Conservation (phyloP, 805 yeast genomes). For the Metschnikowia proteae region DNA sequence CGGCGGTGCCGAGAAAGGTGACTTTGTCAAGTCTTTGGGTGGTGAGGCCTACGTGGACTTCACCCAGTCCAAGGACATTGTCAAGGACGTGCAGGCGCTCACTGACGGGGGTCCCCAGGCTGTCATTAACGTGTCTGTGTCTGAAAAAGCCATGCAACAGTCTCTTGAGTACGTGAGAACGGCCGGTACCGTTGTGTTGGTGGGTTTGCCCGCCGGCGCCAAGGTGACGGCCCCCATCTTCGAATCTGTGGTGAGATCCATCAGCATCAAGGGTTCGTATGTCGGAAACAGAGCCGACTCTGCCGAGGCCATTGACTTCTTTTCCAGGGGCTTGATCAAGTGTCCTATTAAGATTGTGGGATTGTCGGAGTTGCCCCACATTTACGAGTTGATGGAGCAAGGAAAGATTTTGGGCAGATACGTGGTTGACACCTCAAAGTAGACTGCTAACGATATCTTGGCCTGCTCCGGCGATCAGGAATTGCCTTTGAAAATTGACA, state of each 20-base stretch:
- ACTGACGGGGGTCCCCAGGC: constrained; percentile 78
- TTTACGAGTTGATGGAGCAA: constrained; percentile 74
- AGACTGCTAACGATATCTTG: background rate
- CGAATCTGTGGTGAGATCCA: constrained; percentile 67
- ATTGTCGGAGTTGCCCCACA: constrained; percentile 62
- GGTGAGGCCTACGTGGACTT: constrained; percentile 28
- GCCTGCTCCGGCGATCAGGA: too few relatives aligned
- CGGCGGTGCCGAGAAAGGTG: constrained; percentile 61
- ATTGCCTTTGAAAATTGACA: background rate
- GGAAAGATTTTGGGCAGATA: constrained; percentile 86
- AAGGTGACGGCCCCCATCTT: constrained; percentile 66
- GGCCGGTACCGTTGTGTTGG: constrained; percentile 38
- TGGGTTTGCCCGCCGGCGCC: constrained; percentile 81
- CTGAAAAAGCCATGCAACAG: constrained; percentile 59
- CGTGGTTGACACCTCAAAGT: constrained; percentile 67
- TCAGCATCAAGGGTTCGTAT: constrained; percentile 74
- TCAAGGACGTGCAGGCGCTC: constrained; percentile 49
- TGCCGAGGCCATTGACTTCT: constrained; percentile 75
- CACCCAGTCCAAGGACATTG: constrained; percentile 48
- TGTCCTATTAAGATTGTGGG: constrained; percentile 76
- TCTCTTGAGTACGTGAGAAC: constrained; percentile 38
- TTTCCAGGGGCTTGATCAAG: constrained; percentile 64
- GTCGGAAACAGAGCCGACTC: constrained; percentile 90
- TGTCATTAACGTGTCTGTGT: constrained; percentile 70
- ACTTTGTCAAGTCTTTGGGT: constrained; percentile 35